phyloP scores from a whole-genome alignment of 805 yeast species.

The Myxozyma geophila region DNA sequence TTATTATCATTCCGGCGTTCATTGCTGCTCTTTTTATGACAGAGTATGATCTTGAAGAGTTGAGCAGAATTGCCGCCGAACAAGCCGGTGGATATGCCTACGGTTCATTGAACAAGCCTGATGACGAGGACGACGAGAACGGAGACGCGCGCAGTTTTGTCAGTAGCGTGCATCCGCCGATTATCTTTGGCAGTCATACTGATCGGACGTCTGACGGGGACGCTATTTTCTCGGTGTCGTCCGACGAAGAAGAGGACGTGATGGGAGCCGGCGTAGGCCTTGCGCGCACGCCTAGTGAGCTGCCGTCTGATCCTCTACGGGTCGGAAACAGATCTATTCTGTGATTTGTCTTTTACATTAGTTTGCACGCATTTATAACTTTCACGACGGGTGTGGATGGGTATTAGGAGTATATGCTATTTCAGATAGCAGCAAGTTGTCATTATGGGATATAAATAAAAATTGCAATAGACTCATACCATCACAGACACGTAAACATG shows the following conservation, averaged over 20 bases:
- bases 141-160: not conserved
- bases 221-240: slow-evolving; percentile 9
- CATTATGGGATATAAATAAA: too few species aligned
- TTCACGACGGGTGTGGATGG: not conserved
- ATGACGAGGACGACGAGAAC: slow-evolving; percentile 19
- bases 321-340: slow-evolving; percentile 1
- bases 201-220: slow-evolving; percentile 32
- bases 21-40: slow-evolving; percentile 27
- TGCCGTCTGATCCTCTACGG: slow-evolving; percentile 9
- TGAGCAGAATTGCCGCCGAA: slow-evolving; percentile 11
- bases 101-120: slow-evolving; percentile 3
- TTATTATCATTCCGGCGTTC: slow-evolving; percentile 17
- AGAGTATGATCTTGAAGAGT: slow-evolving; percentile 32
- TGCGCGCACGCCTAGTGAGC: slow-evolving; percentile 7
- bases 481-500: too few species aligned
- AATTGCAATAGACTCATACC: too few species aligned
- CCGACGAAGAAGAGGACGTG: slow-evolving; percentile 25
- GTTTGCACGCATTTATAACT: not conserved
- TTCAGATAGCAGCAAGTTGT: too few species aligned
- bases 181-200: slow-evolving; percentile 20
- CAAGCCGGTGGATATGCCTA: slow-evolving; percentile 9
- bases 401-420: too few species aligned
- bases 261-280: slow-evolving; percentile 29
- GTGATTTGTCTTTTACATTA: not conserved
- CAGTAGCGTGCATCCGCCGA: slow-evolving; percentile 2